These are phyloP conservation scores for Leccinum solheimii DNA, from an alignment of 1,284 basidiomycete genomes.

Conservation along the genomic window DNA sequence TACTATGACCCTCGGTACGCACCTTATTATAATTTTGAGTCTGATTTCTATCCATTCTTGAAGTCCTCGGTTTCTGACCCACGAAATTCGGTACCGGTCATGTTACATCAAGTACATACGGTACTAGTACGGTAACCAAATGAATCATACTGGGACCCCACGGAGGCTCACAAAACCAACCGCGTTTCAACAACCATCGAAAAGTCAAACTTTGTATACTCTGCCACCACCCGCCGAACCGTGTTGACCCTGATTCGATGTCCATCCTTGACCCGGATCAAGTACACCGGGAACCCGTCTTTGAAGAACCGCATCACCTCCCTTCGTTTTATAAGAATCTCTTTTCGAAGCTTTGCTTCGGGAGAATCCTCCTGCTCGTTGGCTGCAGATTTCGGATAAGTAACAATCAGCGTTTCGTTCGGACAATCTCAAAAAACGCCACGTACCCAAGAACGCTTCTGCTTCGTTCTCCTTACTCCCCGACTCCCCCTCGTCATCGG, in stretches of 20 bases:
- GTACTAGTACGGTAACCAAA: background rate
- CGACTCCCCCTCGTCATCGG: background rate
- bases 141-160: background rate
- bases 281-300: slow-evolving; percentile 18
- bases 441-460: slow-evolving; percentile 7
- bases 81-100: too few relatives aligned
- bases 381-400: background rate
- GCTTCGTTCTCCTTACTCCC: background rate
- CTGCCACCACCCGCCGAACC: slow-evolving; percentile 9
- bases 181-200: slow-evolving; percentile 19
- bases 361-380: slow-evolving; percentile 4
- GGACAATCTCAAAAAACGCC: background rate
- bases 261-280: slow-evolving; percentile 16
- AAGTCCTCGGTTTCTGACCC: too few relatives aligned
- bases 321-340: slow-evolving; percentile 21
- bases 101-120: too few relatives aligned
- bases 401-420: slow-evolving; percentile 3
- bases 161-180: slow-evolving; percentile 14
- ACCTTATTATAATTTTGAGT: too few relatives aligned
- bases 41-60: too few relatives aligned
- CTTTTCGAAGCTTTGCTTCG: slow-evolving; percentile 16
- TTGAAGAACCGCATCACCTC: slow-evolving; percentile 21
- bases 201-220: slow-evolving; percentile 25
- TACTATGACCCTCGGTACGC: too few relatives aligned
- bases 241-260: slow-evolving; percentile 22